Evolutionary conservation across 345 rosid genomes (phyloP), one percentile per base, ranked within the genome.

Genomic region (Populus alba): DNA sequence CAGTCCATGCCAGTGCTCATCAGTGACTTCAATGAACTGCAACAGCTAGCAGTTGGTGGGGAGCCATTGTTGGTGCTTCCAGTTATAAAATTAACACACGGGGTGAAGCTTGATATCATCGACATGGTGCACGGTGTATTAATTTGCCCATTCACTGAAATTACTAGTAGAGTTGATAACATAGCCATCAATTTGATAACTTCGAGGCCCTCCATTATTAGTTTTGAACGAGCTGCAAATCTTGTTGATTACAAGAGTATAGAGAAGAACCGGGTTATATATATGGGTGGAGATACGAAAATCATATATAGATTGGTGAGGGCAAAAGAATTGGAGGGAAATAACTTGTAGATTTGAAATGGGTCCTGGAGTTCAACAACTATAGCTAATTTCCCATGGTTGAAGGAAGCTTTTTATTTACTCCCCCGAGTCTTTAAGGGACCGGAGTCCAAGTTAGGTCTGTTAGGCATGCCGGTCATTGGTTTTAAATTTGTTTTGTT

Each of bases 71-170:
- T 74, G 72, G 72, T 83, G 80, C 99, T 93, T 71, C 99, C 97
- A 0, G 99, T 93, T 55, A 93, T 55, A 77, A 86, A 95, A 72
- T 87, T 93, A 69, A 92, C 72, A 85, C 97, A 95, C 11, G 98
- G 99, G 3, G 97, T 87, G 87, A 95, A 95, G 78, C 75, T 90
- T 53, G 91, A 73, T 83, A 93, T 85, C 98, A 90, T 85, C 27
- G 98, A 89, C 45, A 86, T 8, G 31, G 94, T 90, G 90, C 99
- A 93, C 7, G 98, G 94, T 12, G 97, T 91, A 66, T 79, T 89
- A 39, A 93, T 87, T 82, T 95, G 98, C 43, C 93, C 92, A 2
- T 77, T 78, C 35, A 81, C 87, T 16, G 87, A 80, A 78, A 87
- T 66, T 35, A 85, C 61, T 1, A 77, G 61, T 41, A 87, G 68